These are phyloP conservation scores for Cryptomeria japonica DNA, from an alignment of 75 land plant genomes.

Conservation along the genomic window DNA sequence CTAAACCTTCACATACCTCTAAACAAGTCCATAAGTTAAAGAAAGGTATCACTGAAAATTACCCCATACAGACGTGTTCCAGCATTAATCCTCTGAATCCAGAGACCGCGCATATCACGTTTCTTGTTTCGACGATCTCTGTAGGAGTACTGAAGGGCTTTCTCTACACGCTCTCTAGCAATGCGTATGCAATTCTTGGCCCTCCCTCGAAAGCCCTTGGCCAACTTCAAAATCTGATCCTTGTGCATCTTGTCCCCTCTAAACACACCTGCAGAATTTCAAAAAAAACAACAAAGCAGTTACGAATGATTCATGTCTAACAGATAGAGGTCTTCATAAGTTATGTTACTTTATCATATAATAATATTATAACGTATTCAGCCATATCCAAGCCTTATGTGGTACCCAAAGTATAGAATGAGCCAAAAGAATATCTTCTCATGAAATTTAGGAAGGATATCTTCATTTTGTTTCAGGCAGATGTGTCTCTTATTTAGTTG, in stretches of 20 bases:
- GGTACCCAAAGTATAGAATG: background rate
- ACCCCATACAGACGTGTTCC: slow-evolving; percentile 91
- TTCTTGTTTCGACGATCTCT: slow-evolving; percentile 97
- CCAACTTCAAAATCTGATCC: slow-evolving; percentile 84
- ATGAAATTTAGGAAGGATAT: background rate
- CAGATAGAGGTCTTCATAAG: background rate
- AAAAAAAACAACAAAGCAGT: background rate
- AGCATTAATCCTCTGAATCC: slow-evolving; percentile 98
- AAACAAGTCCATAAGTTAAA: background rate
- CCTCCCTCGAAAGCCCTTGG: slow-evolving; percentile 96
- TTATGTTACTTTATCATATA: background rate
- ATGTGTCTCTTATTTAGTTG: background rate
- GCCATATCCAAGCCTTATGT: background rate
- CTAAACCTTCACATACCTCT: background rate
- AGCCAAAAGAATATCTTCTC: background rate
- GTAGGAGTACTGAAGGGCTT: slow-evolving; percentile 97
- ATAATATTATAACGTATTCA: background rate
- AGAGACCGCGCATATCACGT: slow-evolving; percentile 95
- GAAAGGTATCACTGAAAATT: slow-evolving; percentile 12
- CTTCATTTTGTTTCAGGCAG: background rate
- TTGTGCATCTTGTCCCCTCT: slow-evolving; percentile 69
- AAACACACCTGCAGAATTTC: background rate
- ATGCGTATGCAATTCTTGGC: slow-evolving; percentile 97
- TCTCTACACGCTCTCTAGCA: slow-evolving; percentile 96
- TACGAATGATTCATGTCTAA: background rate